phyloP scores from a whole-genome alignment of 2,329 filamentous ascomycete species.

The Clarireedia hainanense region DNA sequence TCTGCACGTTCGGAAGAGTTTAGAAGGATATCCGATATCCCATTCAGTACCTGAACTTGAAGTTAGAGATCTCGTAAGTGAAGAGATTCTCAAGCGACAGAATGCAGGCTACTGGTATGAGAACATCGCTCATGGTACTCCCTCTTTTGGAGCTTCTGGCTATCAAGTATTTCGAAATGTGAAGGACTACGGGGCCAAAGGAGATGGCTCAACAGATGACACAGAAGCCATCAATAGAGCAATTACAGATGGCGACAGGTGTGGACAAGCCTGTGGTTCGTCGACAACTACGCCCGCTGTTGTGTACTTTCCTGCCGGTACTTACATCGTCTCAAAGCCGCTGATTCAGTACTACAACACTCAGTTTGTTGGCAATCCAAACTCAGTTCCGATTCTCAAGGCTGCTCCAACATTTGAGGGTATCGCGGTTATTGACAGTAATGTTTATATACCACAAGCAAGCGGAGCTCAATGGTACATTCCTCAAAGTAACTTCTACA shows the following conservation, averaged over 20 bases:
- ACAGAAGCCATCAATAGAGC: constrained; percentile 60
- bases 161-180: too few species aligned
- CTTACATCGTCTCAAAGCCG: constrained; percentile 21
- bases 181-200: constrained; percentile 8
- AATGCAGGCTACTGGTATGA: too few species aligned
- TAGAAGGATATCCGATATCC: too few species aligned
- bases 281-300: constrained; percentile 39
- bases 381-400: constrained; percentile 60
- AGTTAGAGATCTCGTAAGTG: too few species aligned
- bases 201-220: constrained; percentile 14
- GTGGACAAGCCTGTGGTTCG: constrained; percentile 23
- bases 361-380: constrained; percentile 24
- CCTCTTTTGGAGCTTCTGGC: too few species aligned
- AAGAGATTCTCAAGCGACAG: too few species aligned
- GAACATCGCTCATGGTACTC: too few species aligned
- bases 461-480: constrained; percentile 30
- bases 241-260: constrained; percentile 9
- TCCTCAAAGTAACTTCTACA: constrained; percentile 47
- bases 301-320: constrained; percentile 18
- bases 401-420: constrained; percentile 61
- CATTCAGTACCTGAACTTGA: too few species aligned
- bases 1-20: too few species aligned
- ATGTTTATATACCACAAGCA: constrained; percentile 46
- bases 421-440: constrained; percentile 69
- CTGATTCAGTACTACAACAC: constrained; percentile 23